Percentiles rank a stretch among this genome's conserved stretches.
phyloP scores from a whole-genome alignment of 108 stramenopile genomes.

The Nitzschia sp. region DNA sequence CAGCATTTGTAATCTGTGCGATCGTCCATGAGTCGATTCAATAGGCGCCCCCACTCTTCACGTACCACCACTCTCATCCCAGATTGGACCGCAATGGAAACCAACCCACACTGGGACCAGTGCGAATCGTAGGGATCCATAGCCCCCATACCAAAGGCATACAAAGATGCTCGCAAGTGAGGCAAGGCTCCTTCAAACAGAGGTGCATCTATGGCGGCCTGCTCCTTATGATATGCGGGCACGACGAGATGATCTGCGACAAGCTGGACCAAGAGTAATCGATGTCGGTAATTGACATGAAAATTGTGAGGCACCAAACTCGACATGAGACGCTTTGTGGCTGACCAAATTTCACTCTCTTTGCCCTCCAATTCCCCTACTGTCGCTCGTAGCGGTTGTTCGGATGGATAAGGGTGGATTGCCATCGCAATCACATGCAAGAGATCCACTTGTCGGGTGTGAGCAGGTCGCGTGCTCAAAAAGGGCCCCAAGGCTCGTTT shows the following conservation, averaged over 20 bases:
- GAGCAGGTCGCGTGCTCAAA: slow-evolving; percentile 34
- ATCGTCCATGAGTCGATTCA: slow-evolving; percentile 40
- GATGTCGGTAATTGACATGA: slow-evolving; percentile 47
- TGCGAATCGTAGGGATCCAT: slow-evolving; percentile 31
- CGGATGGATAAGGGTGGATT: slow-evolving; percentile 41
- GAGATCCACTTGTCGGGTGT: slow-evolving; percentile 39
- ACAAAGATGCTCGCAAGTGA: slow-evolving; percentile 43
- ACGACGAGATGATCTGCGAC: slow-evolving; percentile 29
- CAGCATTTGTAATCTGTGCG: slow-evolving; percentile 12
- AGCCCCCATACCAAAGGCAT: slow-evolving; percentile 38
- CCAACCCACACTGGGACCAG: slow-evolving; percentile 29
- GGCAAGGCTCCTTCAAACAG: slow-evolving; percentile 43
- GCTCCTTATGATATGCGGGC: slow-evolving; percentile 17
- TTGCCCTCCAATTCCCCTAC: slow-evolving; percentile 22
- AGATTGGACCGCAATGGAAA: slow-evolving; percentile 32
- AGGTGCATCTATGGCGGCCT: slow-evolving; percentile 16
- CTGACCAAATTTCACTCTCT: slow-evolving; percentile 25
- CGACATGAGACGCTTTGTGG: slow-evolving; percentile 32
- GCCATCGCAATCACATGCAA: slow-evolving; percentile 55
- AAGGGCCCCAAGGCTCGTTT: slow-evolving; percentile 33
- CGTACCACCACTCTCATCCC: slow-evolving; percentile 12
- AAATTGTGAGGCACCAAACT: slow-evolving; percentile 31
- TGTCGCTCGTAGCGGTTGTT: slow-evolving; percentile 24
- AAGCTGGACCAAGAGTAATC: slow-evolving; percentile 36
- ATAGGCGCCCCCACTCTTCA: slow-evolving; percentile 43